Percentiles rank a stretch among this genome's conserved stretches.
These are phyloP conservation scores for Leccinum subgranulosum DNA, from an alignment of 768 basidiomycete species.

Conservation along the genomic window DNA sequence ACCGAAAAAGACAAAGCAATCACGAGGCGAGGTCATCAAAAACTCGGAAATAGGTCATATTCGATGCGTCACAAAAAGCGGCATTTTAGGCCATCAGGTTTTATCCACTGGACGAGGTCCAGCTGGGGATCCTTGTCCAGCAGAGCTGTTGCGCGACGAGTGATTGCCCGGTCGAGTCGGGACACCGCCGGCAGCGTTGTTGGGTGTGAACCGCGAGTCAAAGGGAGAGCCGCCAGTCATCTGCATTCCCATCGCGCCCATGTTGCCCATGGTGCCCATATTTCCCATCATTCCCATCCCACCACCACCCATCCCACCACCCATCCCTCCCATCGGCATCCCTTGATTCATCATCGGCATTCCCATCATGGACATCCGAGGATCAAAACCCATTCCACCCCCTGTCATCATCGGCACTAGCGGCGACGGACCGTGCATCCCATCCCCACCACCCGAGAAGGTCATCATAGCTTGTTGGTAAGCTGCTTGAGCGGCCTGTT, in stretches of 20 bases:
- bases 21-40: slow-evolving; percentile 6
- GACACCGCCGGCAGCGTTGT: slow-evolving; percentile 19
- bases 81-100: slow-evolving; percentile 16
- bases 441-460: slow-evolving; percentile 70
- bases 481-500: slow-evolving; percentile 76
- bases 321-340: slow-evolving; percentile 40
- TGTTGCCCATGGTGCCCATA: slow-evolving; percentile 42
- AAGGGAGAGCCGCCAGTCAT: slow-evolving; percentile 64
- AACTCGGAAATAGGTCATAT: slow-evolving; percentile 4
- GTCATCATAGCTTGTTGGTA: slow-evolving; percentile 90
- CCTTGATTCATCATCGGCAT: slow-evolving; percentile 63
- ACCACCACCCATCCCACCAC: slow-evolving; percentile 2
- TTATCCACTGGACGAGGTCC: slow-evolving; percentile 34
- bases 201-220: slow-evolving; percentile 53
- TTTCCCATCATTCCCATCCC: slow-evolving; percentile 21
- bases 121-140: slow-evolving; percentile 52
- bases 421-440: slow-evolving; percentile 35
- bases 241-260: slow-evolving; percentile 44
- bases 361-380: slow-evolving; percentile 80
- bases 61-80: background rate
- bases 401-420: slow-evolving; percentile 61
- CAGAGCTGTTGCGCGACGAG: slow-evolving; percentile 50
- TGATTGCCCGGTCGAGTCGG: slow-evolving; percentile 29
- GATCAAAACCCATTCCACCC: slow-evolving; percentile 56
- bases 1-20: slow-evolving; percentile 14